phyloP scores from a whole-genome alignment of 2,329 filamentous ascomycete genomes.

The Clonostachys rosea region DNA sequence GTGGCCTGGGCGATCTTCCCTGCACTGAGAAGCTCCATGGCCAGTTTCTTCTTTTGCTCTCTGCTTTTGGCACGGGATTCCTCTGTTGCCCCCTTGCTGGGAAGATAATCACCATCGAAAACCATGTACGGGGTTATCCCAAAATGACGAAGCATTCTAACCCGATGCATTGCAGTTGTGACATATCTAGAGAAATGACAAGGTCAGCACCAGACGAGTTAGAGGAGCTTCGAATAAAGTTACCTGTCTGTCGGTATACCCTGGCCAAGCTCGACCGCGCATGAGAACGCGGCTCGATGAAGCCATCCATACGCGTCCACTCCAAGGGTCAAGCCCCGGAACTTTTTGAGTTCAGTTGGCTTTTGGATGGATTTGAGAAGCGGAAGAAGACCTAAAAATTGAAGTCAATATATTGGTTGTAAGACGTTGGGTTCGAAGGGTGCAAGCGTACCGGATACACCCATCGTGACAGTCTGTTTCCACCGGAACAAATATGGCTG shows the following conservation, averaged over 20 bases:
- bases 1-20: conserved; percentile 79
- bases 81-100: conserved; percentile 89
- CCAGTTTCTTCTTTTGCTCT: conserved; percentile 70
- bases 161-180: conserved; percentile 83
- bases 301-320: conserved; percentile 98
- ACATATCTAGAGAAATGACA: conserved; percentile 61
- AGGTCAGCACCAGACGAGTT: background rate
- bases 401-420: conserved; percentile 9
- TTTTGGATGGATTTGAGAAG: conserved; percentile 96
- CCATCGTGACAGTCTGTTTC: conserved; percentile 18
- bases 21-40: conserved; percentile 74
- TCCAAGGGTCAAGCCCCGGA: conserved; percentile 81
- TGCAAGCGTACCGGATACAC: conserved; percentile 22
- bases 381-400: conserved; percentile 68
- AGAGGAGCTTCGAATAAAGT: conserved; percentile 12
- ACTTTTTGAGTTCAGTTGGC: conserved; percentile 81
- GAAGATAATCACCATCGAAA: conserved; percentile 92
- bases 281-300: conserved; percentile 85
- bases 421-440: no score
- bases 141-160: conserved; percentile 91
- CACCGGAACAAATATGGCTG: no score
- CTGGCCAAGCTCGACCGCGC: conserved; percentile 84
- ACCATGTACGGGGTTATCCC: conserved; percentile 92
- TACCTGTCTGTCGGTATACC: conserved; percentile 86
- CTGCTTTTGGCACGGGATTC: conserved; percentile 69